Evolutionary conservation across 257 asterid genomes (phyloP), one percentile per base, ranked within the genome.

Genomic region (Solanum tarijense): DNA sequence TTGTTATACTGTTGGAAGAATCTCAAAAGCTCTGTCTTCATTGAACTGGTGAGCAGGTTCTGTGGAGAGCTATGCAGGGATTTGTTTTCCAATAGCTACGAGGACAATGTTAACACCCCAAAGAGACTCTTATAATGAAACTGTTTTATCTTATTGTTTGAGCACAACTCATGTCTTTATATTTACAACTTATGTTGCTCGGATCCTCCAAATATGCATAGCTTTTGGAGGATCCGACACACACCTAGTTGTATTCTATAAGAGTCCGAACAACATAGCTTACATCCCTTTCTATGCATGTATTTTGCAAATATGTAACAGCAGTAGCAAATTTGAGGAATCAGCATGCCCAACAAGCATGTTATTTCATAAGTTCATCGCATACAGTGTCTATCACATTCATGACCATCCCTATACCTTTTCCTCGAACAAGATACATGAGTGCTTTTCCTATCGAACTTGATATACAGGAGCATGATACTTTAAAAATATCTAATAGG

Each of bases 1-100:
- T 91, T 95, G 55, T 90, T 96, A 10, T 92, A 93, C 90, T 94
- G 94, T 90, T 94, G 98, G 98, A 92, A 90, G 88, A 93, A 91
- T 65, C 96, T 95, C 9, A 92, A 72, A 55, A 90, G 92, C 60
- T 96, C 96, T 0, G 91, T 94, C 55, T 96, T 92, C 35, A 83
- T 92, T 60, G 95, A 92, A 86, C 84, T 95, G 92, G 98, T 95
- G 1, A 89, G 95, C 89, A 92, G 93, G 83, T 95, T 94, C 89
- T 95, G 94, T 9, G 94, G 93, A 38, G 97, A 95, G 91, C 92
- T 95, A 12, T 95, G 98, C 89, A 91, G 74, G 69, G 98, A 95
- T 91, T 86, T 96, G 90, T 94, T 93, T 83, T 89, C 96, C 68
- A 87, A 85, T 88, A 88, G 39, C 86, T 55, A 55, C 78, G 92